Evolutionary conservation across 306 rosid species (phyloP).

Genomic region (Carpinus fangiana): DNA sequence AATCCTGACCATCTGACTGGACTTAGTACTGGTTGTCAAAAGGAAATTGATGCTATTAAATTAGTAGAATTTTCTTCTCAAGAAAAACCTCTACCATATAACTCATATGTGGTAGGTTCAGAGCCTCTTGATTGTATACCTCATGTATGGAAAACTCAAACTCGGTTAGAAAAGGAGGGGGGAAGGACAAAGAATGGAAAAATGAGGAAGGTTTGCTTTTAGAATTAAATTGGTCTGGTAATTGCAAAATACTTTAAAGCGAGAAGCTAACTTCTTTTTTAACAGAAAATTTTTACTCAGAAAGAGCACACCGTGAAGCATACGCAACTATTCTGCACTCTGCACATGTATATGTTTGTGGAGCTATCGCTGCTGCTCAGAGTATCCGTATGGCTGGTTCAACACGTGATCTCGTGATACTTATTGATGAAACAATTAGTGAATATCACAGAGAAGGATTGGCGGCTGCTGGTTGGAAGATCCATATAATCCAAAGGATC

Average conservation of each 20-base stretch:
- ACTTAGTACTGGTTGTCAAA: not conserved
- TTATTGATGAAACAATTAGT: conserved; percentile 73
- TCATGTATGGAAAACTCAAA: not conserved
- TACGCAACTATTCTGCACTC: conserved; percentile 92
- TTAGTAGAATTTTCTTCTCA: not conserved
- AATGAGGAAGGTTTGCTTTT: not conserved
- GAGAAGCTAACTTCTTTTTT: conserved; percentile 30
- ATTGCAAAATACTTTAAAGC: conserved; percentile 12
- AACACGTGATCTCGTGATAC: conserved; percentile 79
- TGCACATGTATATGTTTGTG: conserved; percentile 80
- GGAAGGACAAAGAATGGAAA: not conserved
- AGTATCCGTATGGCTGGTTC: conserved; percentile 92
- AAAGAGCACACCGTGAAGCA: conserved; percentile 68
- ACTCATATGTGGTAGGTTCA: not conserved
- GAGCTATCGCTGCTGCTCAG: conserved; percentile 86
- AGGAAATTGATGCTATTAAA: not conserved
- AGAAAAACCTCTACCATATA: not conserved
- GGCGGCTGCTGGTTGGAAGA: conserved; percentile 89
- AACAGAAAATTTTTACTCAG: conserved; percentile 66
- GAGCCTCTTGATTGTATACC: not conserved
- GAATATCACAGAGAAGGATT: conserved; percentile 76
- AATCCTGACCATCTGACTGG: not conserved
- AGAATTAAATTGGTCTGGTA: not conserved
- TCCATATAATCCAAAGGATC: conserved; percentile 73
- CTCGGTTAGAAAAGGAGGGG: not conserved